Percentiles rank a stretch among this genome's conserved stretches.
These are phyloP conservation scores for Iris macrosiphon DNA, from an alignment of 106 monocot species.

Conservation along the genomic window DNA sequence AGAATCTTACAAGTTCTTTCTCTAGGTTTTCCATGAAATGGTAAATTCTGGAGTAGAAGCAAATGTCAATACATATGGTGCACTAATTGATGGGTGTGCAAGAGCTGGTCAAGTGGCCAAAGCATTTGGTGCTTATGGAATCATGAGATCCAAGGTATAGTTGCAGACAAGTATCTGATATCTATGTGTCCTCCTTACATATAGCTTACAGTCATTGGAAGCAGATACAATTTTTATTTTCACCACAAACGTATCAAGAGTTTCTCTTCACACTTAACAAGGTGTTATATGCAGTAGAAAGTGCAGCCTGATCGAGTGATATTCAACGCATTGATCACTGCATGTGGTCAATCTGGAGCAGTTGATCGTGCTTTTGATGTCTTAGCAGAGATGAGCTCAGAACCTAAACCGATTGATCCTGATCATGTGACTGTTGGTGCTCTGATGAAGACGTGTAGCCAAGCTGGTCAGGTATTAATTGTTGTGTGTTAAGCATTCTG, in stretches of 20 bases:
- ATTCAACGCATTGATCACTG: slow-evolving; percentile 94
- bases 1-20: background rate
- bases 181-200: background rate
- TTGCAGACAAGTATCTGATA: background rate
- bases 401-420: slow-evolving; percentile 67
- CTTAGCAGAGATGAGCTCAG: slow-evolving; percentile 87
- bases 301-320: slow-evolving; percentile 96
- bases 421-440: slow-evolving; percentile 98
- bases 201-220: background rate
- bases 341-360: slow-evolving; percentile 96
- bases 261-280: slow-evolving; percentile 26
- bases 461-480: slow-evolving; percentile 59
- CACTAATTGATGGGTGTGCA: slow-evolving; percentile 94
- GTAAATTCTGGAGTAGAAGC: slow-evolving; percentile 89
- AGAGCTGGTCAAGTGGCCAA: slow-evolving; percentile 93
- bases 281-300: slow-evolving; percentile 80
- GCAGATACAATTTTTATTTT: background rate
- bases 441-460: slow-evolving; percentile 76
- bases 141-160: slow-evolving; percentile 91
- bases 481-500: background rate
- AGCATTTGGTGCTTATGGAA: slow-evolving; percentile 99
- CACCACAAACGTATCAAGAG: background rate
- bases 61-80: slow-evolving; percentile 86
- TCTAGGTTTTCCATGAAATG: slow-evolving; percentile 95
- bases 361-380: slow-evolving; percentile 99